Evolutionary conservation across 352 stramenopile genomes (phyloP).

Genomic region (Phytopythium montanum): DNA sequence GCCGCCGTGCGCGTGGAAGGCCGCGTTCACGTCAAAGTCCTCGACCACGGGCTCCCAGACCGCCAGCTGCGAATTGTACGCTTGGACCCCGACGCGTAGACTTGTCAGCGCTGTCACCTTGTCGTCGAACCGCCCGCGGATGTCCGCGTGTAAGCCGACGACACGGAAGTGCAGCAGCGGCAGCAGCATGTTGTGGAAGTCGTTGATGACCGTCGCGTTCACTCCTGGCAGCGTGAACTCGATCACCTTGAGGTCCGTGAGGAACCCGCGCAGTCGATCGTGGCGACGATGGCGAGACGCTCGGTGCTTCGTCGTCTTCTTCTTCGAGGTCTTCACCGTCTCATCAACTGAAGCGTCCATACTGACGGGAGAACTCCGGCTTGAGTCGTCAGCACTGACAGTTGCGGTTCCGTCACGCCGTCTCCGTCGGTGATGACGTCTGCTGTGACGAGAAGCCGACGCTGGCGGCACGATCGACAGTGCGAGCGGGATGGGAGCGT

Average conservation of each 20-base stretch:
- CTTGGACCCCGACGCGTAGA: conserved; percentile 70
- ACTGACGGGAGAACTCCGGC: neutral
- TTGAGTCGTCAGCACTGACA: neutral
- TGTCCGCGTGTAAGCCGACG: conserved; percentile 56
- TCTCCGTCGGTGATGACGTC: conserved; percentile 8
- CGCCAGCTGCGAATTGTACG: conserved; percentile 83
- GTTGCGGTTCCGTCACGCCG: neutral
- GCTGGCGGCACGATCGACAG: conserved; percentile 50
- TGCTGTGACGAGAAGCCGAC: conserved; percentile 3
- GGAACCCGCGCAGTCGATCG: conserved; percentile 24
- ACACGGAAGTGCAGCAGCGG: conserved; percentile 76
- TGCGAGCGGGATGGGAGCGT: conserved; percentile 75
- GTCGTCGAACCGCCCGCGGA: conserved; percentile 58
- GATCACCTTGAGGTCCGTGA: conserved; percentile 71
- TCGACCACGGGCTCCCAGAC: conserved; percentile 84
- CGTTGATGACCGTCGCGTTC: conserved; percentile 81
- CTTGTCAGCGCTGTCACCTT: conserved; percentile 60
- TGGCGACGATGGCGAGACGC: conserved; percentile 12
- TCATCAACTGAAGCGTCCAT: conserved; percentile 10
- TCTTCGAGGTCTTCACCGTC: neutral
- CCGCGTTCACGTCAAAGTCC: conserved; percentile 80
- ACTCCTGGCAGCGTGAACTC: conserved; percentile 73
- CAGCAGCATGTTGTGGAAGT: conserved; percentile 87
- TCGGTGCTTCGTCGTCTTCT: conserved; percentile 21
- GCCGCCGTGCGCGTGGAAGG: conserved; percentile 60